Evolutionary conservation across 78 protist species (phyloP), one percentile per base, ranked within the genome.

Genomic region (Blattamonas nauphoetae): DNA sequence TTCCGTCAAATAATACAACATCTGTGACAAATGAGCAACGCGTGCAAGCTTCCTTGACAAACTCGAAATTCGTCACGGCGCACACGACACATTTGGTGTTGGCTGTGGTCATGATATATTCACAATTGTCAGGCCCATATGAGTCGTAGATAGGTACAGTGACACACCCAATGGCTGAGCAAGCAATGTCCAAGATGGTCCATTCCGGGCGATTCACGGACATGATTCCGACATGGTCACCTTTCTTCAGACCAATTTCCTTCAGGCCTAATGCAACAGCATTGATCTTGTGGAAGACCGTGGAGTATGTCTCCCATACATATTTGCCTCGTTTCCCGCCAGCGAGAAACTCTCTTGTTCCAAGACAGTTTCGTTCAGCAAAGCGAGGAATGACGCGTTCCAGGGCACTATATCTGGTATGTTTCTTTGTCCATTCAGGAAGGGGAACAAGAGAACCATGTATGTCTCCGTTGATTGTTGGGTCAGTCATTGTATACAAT

Each of bases 141-240:
- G 46, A 43, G 43, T 78, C 86, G 36, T 88, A 88, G 41, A 88
- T 2, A 0, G 90, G 90, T 1, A 88, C 90, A 0, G 45, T 35
- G 42, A 88, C 45, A 4, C 78, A 0, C 46, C 90, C 90, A 2
- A 0, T 1, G 55, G 78, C 4, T 1, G 80, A 1, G 1, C 85
- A 88, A 44, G 90, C 90, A 2, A 81, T 2, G 35, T 64, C 90
- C 0, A 64, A 29, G 34, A 81, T 36, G 0, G n/a, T 1, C 90
- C 90, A 88, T 79, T 88, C 86, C 3, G 63, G 0, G 44, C 90
- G 64, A 41, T 79, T 80, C 46, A 0, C 0, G 32, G 90, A 64
- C 79, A 79, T n/a, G 35, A 88, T 81, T 46, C 85, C 90, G 32
- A 88, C 77, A 5, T 71, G 45, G 42, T 88, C 90, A 1, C 90